phyloP scores from a whole-genome alignment of 495 filamentous ascomycete species.

The Penicillium daleae region DNA sequence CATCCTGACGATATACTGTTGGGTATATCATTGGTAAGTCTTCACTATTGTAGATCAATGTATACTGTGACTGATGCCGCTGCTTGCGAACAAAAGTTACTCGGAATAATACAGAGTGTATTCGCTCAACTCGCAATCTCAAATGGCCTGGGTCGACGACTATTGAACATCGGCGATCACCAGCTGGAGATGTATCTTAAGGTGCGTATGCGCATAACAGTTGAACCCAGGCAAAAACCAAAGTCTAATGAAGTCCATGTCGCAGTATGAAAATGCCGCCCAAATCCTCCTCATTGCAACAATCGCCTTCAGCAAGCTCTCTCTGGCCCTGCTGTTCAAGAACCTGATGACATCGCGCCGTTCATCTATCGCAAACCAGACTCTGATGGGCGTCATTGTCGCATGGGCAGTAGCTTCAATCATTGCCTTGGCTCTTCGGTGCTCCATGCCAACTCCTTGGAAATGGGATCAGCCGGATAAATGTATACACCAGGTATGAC shows the following conservation, averaged over 20 bases:
- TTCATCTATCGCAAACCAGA: constrained; percentile 16
- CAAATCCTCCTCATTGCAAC: constrained; percentile 32
- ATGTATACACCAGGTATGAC: constrained; percentile 29
- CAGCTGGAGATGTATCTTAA: constrained; percentile 24
- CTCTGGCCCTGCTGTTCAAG: constrained; percentile 28
- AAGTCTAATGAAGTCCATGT: constrained; percentile 9
- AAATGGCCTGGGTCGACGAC: constrained; percentile 31
- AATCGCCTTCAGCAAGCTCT: constrained; percentile 31
- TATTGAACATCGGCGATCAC: constrained; percentile 15
- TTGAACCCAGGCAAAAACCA: neutral
- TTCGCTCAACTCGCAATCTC: constrained; percentile 33
- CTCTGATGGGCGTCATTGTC: constrained; percentile 27
- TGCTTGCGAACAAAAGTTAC: constrained; percentile 12
- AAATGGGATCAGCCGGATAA: constrained; percentile 14
- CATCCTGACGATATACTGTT: constrained; percentile 35
- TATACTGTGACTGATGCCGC: neutral
- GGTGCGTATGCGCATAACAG: constrained; percentile 16
- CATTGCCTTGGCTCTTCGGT: constrained; percentile 29
- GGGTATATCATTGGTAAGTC: constrained; percentile 21
- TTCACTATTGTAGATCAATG: neutral
- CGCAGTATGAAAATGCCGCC: constrained; percentile 35
- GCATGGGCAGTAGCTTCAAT: constrained; percentile 32
- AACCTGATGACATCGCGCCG: constrained; percentile 27
- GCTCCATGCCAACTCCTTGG: constrained; percentile 33
- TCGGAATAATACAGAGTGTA: constrained; percentile 30